A percentile compares a stretch with the other conserved stretches of the same genome.
Conservation (phyloP, 768 basidiomycete genomes). For the Ephemerocybe angulata region DNA sequence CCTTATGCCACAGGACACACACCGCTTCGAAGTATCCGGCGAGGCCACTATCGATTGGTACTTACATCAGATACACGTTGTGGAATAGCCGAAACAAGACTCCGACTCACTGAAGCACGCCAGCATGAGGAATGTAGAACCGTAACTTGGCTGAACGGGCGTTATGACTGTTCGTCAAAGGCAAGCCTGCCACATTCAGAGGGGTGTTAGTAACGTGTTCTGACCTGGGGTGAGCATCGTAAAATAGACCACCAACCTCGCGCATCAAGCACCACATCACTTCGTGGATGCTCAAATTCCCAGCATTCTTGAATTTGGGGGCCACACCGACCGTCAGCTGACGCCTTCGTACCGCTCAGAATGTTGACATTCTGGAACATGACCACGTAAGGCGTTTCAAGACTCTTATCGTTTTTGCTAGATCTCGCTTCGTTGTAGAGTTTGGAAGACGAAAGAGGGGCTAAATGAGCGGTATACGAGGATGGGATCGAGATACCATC, state of each 20-base stretch:
- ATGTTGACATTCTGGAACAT: conserved; percentile 96
- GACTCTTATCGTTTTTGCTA: conserved; percentile 60
- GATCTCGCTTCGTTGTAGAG: conserved; percentile 79
- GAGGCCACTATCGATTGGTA: conserved; percentile 58
- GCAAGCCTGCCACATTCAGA: conserved; percentile 54
- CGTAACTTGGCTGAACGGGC: conserved; percentile 78
- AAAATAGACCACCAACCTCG: conserved; percentile 47
- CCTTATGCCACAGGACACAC: conserved; percentile 9
- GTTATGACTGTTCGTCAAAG: conserved; percentile 95
- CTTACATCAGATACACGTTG: conserved; percentile 1
- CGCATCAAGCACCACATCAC: conserved; percentile 69
- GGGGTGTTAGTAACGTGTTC: not conserved
- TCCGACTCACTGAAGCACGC: conserved; percentile 69
- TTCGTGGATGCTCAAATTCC: conserved; percentile 93
- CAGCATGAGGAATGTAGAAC: conserved; percentile 94
- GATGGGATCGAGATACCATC: conserved; percentile 94
- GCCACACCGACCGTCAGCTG: conserved; percentile 63
- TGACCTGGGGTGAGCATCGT: not conserved
- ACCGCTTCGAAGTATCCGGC: conserved; percentile 96
- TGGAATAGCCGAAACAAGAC: not conserved
- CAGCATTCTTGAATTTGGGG: conserved; percentile 90
- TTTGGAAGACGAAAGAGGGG: conserved; percentile 92
- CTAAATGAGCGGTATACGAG: conserved; percentile 92
- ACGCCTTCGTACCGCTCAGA: conserved; percentile 74
- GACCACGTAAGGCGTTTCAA: conserved; percentile 97